These are phyloP conservation scores for Auriculariales sp. DNA, from an alignment of 768 basidiomycete genomes.

Conservation along the genomic window DNA sequence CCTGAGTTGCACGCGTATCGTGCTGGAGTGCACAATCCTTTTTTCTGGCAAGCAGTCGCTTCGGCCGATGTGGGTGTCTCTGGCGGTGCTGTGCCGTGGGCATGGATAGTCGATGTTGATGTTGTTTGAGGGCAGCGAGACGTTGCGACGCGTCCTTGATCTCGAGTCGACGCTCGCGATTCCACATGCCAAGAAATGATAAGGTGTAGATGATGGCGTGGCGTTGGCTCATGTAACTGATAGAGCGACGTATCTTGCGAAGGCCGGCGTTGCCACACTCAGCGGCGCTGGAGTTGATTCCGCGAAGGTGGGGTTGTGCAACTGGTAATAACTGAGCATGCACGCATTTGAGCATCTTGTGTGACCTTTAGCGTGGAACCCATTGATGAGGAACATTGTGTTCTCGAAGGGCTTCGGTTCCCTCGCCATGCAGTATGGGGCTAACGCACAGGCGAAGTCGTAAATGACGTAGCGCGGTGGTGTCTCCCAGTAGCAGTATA, in stretches of 20 bases:
- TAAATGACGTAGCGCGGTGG: conserved; percentile 18
- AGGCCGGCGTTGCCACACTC: conserved; percentile 21
- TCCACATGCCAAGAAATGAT: background rate
- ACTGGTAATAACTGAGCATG: conserved; percentile 14
- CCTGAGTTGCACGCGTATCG: too few relatives aligned
- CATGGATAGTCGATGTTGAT: too few relatives aligned
- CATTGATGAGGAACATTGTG: conserved; percentile 21
- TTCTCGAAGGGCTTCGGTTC: conserved; percentile 18
- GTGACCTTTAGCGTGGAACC: conserved; percentile 20
- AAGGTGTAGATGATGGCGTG: conserved; percentile 15
- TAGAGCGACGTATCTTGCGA: conserved; percentile 14
- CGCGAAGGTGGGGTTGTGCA: conserved; percentile 13
- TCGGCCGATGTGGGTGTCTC: too few relatives aligned
- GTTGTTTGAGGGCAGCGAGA: too few relatives aligned
- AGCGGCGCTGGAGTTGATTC: conserved; percentile 20
- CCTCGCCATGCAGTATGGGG: conserved; percentile 18
- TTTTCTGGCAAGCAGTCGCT: too few relatives aligned
- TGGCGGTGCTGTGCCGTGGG: too few relatives aligned
- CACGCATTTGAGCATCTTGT: conserved; percentile 19
- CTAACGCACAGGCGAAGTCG: conserved; percentile 20
- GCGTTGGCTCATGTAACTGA: conserved; percentile 18
- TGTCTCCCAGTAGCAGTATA: conserved; percentile 18
- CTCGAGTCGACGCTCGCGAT: background rate
- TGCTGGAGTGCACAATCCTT: too few relatives aligned
- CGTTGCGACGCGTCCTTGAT: too few relatives aligned